A percentile compares a stretch with the other conserved stretches of the same genome.
Conservation (phyloP, 2,329 filamentous ascomycete genomes). For the Diaporthe citrichinensis region DNA sequence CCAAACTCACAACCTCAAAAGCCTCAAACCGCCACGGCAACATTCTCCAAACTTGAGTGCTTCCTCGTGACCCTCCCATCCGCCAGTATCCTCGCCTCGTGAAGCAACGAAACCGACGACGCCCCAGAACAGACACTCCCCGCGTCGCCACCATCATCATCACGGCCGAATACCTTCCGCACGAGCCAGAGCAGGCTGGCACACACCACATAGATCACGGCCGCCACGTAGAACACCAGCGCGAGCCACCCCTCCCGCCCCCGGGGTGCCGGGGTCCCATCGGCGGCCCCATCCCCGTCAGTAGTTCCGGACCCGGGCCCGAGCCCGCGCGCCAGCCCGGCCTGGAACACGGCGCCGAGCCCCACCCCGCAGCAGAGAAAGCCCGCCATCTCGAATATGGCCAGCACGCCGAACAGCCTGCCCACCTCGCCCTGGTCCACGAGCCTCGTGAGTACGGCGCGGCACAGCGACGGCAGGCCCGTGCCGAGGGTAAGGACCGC, state of each 20-base stretch:
- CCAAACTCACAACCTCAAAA: not conserved
- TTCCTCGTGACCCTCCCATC: constrained; percentile 29
- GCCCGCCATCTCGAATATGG: constrained; percentile 21
- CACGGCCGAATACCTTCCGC: not conserved
- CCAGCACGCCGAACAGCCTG: constrained; percentile 33
- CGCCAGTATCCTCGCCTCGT: constrained; percentile 30
- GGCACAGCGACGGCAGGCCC: constrained; percentile 35
- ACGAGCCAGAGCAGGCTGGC: constrained; percentile 23
- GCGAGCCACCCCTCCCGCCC: not conserved
- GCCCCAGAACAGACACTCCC: constrained; percentile 8
- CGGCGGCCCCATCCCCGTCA: not conserved
- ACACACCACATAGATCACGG: constrained; percentile 24
- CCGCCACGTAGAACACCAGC: constrained; percentile 34
- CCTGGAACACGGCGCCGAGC: constrained; percentile 29
- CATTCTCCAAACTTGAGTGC: constrained; percentile 27
- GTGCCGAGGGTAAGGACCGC: constrained; percentile 36
- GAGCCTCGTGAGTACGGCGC: constrained; percentile 23
- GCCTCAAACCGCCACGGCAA: constrained; percentile 6
- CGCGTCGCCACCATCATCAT: not conserved
- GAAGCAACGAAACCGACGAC: not conserved
- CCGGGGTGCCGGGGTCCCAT: not conserved
- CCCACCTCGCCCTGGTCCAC: not conserved
- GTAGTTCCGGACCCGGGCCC: not conserved
- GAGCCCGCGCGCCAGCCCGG: not conserved
- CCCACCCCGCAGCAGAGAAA: constrained; percentile 31